phyloP scores from a whole-genome alignment of 2,329 filamentous ascomycete genomes.

The Ophiostoma himal-ulmi region DNA sequence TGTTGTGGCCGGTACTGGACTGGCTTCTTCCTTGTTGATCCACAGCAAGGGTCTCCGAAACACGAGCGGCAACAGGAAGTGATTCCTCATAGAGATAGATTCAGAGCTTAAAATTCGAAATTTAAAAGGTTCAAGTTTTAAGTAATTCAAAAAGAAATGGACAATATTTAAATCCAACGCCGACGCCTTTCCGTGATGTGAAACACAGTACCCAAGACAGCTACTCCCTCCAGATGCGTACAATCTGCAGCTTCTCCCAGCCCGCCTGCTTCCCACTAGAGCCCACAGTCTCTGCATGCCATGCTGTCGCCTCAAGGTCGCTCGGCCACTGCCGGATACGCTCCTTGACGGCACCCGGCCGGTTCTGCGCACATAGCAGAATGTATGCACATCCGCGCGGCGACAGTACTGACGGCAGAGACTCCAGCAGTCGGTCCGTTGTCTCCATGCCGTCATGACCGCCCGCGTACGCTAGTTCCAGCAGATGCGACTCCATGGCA shows the following conservation, averaged over 20 bases:
- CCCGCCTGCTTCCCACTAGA: slow-evolving; percentile 81
- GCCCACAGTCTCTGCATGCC: slow-evolving; percentile 73
- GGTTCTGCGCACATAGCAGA: slow-evolving; percentile 84
- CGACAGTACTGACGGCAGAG: slow-evolving; percentile 59
- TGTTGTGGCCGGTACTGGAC: slow-evolving; percentile 36
- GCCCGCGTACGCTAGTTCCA: slow-evolving; percentile 83
- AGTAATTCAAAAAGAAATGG: neutral
- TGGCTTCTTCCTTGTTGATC: neutral
- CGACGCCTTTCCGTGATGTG: neutral
- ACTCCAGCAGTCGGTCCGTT: slow-evolving; percentile 69
- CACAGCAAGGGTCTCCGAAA: neutral
- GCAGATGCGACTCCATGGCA: slow-evolving; percentile 74
- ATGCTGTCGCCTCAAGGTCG: slow-evolving; percentile 36
- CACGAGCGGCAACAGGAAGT: neutral
- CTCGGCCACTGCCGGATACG: slow-evolving; percentile 28
- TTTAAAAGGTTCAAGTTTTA: neutral
- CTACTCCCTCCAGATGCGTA: slow-evolving; percentile 69
- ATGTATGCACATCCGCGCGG: slow-evolving; percentile 77
- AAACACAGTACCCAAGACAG: neutral
- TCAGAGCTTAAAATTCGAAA: too few species aligned
- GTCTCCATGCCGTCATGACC: slow-evolving; percentile 90
- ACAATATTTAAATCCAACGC: neutral
- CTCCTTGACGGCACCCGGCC: slow-evolving; percentile 50
- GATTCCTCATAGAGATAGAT: neutral
- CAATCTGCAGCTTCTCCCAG: slow-evolving; percentile 88